Evolutionary conservation across 345 rosid species (phyloP).

Genomic region (Eucalyptus tenuipes): DNA sequence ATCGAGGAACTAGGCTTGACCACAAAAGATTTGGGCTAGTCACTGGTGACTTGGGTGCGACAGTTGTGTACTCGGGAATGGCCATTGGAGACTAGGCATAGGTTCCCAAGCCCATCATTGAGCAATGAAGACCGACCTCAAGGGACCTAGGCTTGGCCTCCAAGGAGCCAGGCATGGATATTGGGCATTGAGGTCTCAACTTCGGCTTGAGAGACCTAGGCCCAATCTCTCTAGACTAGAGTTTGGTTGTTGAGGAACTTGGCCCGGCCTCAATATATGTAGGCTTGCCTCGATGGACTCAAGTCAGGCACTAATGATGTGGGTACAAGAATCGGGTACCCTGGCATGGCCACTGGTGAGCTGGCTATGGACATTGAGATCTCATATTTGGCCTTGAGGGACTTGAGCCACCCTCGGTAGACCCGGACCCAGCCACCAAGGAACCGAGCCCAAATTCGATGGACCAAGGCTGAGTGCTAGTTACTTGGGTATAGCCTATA

Average conservation of each 20-base stretch:
- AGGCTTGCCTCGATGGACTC: not conserved
- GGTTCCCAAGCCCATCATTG: not conserved
- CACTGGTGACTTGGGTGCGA: not conserved
- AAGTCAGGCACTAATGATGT: not conserved
- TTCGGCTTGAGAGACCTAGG: not conserved
- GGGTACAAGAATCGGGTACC: not conserved
- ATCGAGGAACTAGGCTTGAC: not conserved
- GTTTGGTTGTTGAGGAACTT: not conserved
- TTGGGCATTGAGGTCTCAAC: not conserved
- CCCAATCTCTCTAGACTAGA: accelerated
- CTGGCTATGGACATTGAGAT: accelerated
- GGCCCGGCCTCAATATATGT: not conserved
- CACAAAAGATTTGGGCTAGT: not conserved
- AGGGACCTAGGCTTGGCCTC: not conserved
- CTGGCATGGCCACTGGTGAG: not conserved
- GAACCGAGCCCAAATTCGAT: not conserved
- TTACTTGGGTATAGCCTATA: not conserved
- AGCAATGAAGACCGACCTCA: not conserved
- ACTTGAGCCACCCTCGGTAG: not conserved
- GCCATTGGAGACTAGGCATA: not conserved
- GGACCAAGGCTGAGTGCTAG: not conserved
- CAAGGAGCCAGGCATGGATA: not conserved
- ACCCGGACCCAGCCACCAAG: not conserved
- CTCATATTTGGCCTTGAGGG: not conserved
- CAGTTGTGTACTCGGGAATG: accelerated